A percentile compares a stretch with the other conserved stretches of the same genome.
Conservation (phyloP, 2,329 filamentous ascomycete species). For the Cladosporium sp. region DNA sequence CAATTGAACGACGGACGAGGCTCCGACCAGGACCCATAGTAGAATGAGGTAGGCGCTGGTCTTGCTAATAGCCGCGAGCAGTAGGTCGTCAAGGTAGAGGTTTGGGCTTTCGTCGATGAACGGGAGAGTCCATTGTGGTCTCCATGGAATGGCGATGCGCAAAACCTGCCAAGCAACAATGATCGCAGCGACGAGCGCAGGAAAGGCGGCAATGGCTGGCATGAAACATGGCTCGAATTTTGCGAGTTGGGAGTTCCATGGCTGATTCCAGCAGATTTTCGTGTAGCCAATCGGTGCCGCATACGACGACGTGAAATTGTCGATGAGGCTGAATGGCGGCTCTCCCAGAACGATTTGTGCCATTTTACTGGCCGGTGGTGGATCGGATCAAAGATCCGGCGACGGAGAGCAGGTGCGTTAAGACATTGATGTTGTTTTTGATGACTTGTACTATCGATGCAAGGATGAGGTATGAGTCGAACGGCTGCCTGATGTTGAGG, state of each 20-base stretch:
- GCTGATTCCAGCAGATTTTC: slow-evolving; percentile 21
- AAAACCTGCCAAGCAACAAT: slow-evolving; percentile 36
- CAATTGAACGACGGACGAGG: slow-evolving; percentile 20
- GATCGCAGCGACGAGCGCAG: slow-evolving; percentile 33
- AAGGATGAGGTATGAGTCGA: too few species aligned
- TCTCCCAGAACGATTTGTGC: slow-evolving; percentile 5
- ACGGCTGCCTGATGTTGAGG: too few species aligned
- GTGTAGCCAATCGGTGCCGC: not conserved
- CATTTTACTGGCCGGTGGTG: not conserved
- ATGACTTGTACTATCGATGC: too few species aligned
- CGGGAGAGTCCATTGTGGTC: slow-evolving; percentile 47
- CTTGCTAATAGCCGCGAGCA: slow-evolving; percentile 30
- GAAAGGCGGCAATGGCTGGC: slow-evolving; percentile 35
- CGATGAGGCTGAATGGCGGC: not conserved
- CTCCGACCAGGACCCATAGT: slow-evolving; percentile 17
- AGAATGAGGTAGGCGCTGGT: slow-evolving; percentile 19
- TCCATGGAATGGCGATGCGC: slow-evolving; percentile 29
- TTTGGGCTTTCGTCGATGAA: slow-evolving; percentile 45
- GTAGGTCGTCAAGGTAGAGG: slow-evolving; percentile 13
- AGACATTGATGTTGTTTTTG: too few species aligned
- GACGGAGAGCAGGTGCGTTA: not conserved
- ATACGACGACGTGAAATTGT: not conserved
- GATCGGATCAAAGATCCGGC: not conserved
- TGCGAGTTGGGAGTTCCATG: slow-evolving; percentile 34
- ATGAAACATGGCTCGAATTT: slow-evolving; percentile 38